Conservation (phyloP, 176 grass and related monocot species). For the Aegilops bicornis region DNA sequence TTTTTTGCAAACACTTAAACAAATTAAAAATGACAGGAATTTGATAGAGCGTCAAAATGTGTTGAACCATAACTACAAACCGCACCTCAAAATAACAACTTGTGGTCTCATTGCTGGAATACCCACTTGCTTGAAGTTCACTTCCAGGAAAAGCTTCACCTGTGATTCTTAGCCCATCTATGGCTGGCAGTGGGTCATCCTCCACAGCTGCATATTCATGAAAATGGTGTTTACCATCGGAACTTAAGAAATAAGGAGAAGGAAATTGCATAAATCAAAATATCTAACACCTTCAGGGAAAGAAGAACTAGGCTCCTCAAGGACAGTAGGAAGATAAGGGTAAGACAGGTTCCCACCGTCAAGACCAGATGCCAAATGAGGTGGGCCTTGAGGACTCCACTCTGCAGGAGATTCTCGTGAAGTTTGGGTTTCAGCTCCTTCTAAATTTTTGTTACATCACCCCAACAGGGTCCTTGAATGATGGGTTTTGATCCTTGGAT, state of each 20-base stretch:
- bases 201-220: slow-evolving; percentile 55
- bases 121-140: slow-evolving; percentile 92
- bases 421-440: slow-evolving; percentile 39
- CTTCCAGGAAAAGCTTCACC: slow-evolving; percentile 95
- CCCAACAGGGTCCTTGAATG: slow-evolving; percentile 56
- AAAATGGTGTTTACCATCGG: slow-evolving; percentile 27
- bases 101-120: slow-evolving; percentile 81
- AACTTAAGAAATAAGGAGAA: slow-evolving; percentile 19
- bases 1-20: slow-evolving; percentile 19
- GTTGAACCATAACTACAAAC: background rate
- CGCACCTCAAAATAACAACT: slow-evolving; percentile 91
- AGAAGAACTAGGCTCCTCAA: slow-evolving; percentile 82
- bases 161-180: slow-evolving; percentile 78
- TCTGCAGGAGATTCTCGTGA: slow-evolving; percentile 59
- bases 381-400: slow-evolving; percentile 49
- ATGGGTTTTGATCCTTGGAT: slow-evolving; percentile 57
- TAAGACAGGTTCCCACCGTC: slow-evolving; percentile 56
- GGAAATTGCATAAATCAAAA: slow-evolving; percentile 4
- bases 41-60: background rate
- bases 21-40: background rate
- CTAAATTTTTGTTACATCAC: slow-evolving; percentile 47
- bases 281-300: slow-evolving; percentile 71
- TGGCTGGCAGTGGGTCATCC: slow-evolving; percentile 80
- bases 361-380: slow-evolving; percentile 49
- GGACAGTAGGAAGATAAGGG: slow-evolving; percentile 73